These are phyloP conservation scores for Candida palmyrensis DNA, from an alignment of 805 yeast species.

Conservation along the genomic window DNA sequence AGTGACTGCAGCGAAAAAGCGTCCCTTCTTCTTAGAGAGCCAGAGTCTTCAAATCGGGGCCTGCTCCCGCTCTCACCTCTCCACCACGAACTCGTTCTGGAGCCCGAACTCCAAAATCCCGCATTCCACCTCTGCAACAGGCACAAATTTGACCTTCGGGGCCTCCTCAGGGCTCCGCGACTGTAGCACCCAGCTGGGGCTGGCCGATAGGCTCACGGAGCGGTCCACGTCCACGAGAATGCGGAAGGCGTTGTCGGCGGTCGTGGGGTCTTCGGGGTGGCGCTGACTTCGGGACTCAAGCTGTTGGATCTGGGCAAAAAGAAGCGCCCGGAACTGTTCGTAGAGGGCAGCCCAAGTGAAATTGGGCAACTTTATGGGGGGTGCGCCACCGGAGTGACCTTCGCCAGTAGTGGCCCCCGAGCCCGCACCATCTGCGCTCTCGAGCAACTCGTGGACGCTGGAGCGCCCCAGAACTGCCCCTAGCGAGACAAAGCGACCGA, in stretches of 20 bases:
- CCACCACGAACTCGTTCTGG: conserved; percentile 23
- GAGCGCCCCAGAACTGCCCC: conserved; percentile 1
- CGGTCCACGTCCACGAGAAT: conserved; percentile 7
- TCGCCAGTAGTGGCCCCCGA: too few species aligned
- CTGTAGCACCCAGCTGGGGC: conserved; percentile 14
- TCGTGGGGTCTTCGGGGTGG: background rate
- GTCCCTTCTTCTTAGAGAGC: too few species aligned
- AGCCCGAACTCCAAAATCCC: conserved; percentile 24
- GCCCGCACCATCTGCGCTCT: too few species aligned
- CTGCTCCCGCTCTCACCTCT: too few species aligned
- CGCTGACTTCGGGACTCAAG: conserved; percentile 12
- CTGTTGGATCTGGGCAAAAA: conserved; percentile 29
- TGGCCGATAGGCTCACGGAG: conserved; percentile 9
- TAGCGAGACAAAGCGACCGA: conserved; percentile 25
- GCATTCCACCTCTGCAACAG: conserved; percentile 22
- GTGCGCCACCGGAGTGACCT: conserved; percentile 7
- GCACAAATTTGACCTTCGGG: conserved; percentile 8
- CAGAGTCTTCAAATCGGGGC: too few species aligned
- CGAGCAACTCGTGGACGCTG: background rate
- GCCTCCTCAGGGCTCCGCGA: conserved; percentile 13
- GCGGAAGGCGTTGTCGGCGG: conserved; percentile 16
- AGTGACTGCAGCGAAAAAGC: too few species aligned
- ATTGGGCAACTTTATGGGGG: conserved; percentile 17
- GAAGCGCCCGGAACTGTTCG: conserved; percentile 22
- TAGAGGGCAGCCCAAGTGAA: conserved; percentile 30